Evolutionary conservation across 1,139 yeast genomes (phyloP), one percentile per base, ranked within the genome.

Genomic region (Yamadazyma spencermartinsiae): DNA sequence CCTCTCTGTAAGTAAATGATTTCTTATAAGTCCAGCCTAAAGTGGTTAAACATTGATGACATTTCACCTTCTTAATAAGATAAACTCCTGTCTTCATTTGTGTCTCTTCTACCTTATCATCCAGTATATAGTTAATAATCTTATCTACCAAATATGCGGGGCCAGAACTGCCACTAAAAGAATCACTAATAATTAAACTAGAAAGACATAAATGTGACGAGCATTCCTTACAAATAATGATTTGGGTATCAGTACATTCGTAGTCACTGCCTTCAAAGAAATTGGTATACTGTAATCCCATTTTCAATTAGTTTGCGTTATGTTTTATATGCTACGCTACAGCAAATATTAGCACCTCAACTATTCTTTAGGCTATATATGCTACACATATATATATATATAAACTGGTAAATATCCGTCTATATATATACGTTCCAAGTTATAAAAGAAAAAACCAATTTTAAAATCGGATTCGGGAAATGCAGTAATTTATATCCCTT

Each of bases 21-120:
- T 73, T 76, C 44, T 82, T 69, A 58, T 88, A 88, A 48, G 73
- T 76, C 96, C 96, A 87, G 8, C 96, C 96, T 25, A 87, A 62
- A 34, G 69, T 68, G 4, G 61, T 55, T 36, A 65, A 60, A 57
- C 96, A 87, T 51, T 80, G 86, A 44, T 74, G 76, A 59, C 96
- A 87, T 37, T 60, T 60, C 25, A 86, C 76, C 45, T 79, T 79
- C 48, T 78, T 77, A 19, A 86, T 84, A 11, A 73, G 64, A 56
- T 85, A 88, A 20, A 60, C 59, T 1, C 96, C 96, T 0, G 96
- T 86, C 39, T 68, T 65, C 92, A 87, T 86, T 36, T 52, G 52
- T 4, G 70, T 61, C 41, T 69, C 71, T 38, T 62, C 63, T 13
- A 63, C 52, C 7, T 49, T 45, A 16, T 60, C 54, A 31, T 65